phyloP scores from a whole-genome alignment of 2,329 filamentous ascomycete genomes.

The Aureobasidium sp. region DNA sequence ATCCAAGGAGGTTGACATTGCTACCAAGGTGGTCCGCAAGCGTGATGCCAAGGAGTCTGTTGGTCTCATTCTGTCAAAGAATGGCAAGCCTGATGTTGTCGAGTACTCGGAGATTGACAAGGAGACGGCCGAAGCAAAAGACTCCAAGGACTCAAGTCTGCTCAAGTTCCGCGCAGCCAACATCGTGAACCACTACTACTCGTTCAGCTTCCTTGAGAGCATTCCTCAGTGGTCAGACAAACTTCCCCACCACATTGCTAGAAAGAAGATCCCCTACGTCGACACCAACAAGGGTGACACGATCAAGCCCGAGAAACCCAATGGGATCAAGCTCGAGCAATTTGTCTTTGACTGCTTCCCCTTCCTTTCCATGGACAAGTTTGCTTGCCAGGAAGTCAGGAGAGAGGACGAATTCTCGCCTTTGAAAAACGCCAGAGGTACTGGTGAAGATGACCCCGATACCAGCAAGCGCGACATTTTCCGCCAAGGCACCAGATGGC shows the following conservation, averaged over 20 bases:
- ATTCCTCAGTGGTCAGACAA: constrained; percentile 81
- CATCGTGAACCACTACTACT: constrained; percentile 99
- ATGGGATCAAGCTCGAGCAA: constrained; percentile 98
- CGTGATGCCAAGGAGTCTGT: constrained; percentile 93
- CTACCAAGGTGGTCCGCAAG: constrained; percentile 99
- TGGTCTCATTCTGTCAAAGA: constrained; percentile 87
- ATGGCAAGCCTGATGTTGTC: constrained; percentile 92
- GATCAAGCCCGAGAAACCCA: constrained; percentile 88
- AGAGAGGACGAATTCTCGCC: constrained; percentile 98
- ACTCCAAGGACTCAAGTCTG: constrained; percentile 69
- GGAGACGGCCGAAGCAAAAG: constrained; percentile 80
- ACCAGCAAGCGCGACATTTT: constrained; percentile 89
- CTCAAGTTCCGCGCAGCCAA: constrained; percentile 97
- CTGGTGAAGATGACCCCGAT: constrained; percentile 86
- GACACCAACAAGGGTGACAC: constrained; percentile 63
- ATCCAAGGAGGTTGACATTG: constrained; percentile 82
- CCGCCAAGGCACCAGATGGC: constrained; percentile 81
- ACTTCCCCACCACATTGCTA: constrained; percentile 89
- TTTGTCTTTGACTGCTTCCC: constrained; percentile 99
- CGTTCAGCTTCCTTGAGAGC: constrained; percentile 80
- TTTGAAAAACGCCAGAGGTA: constrained; percentile 82
- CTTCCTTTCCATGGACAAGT: constrained; percentile 74
- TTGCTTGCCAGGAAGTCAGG: constrained; percentile 91
- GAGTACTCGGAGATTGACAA: constrained; percentile 97
- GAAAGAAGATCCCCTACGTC: constrained; percentile 94